Percentiles rank a stretch among this genome's conserved stretches.
These are phyloP conservation scores for Aquilaria yunnanensis DNA, from an alignment of 345 rosid genomes.

Conservation along the genomic window DNA sequence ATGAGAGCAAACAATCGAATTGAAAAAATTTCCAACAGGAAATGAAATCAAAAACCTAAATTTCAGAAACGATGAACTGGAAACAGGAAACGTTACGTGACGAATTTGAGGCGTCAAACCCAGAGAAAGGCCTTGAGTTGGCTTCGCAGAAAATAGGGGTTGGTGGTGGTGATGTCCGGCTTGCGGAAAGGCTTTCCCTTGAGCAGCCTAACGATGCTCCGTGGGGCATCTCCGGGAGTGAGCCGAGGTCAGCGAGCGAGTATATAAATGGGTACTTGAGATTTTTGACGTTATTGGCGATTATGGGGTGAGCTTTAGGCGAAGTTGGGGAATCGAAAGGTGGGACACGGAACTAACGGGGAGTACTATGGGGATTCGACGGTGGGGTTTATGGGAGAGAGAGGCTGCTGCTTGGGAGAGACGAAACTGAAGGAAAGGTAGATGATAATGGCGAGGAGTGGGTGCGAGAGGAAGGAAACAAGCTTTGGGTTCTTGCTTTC, in stretches of 20 bases:
- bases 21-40: too few species aligned
- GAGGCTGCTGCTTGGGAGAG: not conserved
- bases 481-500: slow-evolving; percentile 46
- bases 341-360: slow-evolving; percentile 25
- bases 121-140: too few species aligned
- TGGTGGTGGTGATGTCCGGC: too few species aligned
- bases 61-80: too few species aligned
- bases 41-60: too few species aligned
- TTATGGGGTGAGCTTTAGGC: slow-evolving; percentile 77
- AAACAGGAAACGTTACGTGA: too few species aligned
- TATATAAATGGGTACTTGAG: slow-evolving; percentile 73
- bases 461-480: slow-evolving; percentile 32
- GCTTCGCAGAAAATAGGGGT: too few species aligned
- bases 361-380: not conserved
- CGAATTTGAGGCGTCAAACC: too few species aligned
- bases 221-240: slow-evolving; percentile 91
- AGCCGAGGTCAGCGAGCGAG: slow-evolving; percentile 87
- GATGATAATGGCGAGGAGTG: slow-evolving; percentile 40
- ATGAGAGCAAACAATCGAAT: too few species aligned
- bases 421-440: slow-evolving; percentile 34
- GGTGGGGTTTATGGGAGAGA: slow-evolving; percentile 11
- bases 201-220: not conserved
- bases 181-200: too few species aligned
- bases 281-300: slow-evolving; percentile 81
- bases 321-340: slow-evolving; percentile 65